Conservation (phyloP, 345 rosid genomes). For the Salix udensis region DNA sequence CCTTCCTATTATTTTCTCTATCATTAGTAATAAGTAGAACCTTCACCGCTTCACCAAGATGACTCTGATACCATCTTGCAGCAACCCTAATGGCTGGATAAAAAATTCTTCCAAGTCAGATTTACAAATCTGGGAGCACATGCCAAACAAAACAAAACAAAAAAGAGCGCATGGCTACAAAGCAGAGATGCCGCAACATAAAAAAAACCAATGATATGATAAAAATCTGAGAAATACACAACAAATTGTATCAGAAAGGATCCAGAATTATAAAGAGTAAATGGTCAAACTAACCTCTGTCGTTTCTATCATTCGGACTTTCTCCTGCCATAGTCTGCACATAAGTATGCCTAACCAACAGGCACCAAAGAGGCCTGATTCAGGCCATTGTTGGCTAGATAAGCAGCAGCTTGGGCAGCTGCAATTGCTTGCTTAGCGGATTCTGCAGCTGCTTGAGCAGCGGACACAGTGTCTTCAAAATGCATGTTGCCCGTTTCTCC, state of each 20-base stretch:
- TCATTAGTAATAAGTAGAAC: conserved; percentile 88
- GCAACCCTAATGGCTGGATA: conserved; percentile 87
- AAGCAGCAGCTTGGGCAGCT: conserved; percentile 88
- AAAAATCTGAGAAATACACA: not conserved
- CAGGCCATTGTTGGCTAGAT: conserved; percentile 47
- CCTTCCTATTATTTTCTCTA: conserved; percentile 81
- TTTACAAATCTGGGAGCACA: conserved; percentile 1
- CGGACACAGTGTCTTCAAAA: conserved; percentile 61
- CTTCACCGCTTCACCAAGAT: conserved; percentile 60
- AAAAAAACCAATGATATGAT: not conserved
- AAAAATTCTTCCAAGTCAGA: not conserved
- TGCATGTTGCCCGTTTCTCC: conserved; percentile 22
- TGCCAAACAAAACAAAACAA: not conserved
- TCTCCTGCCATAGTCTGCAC: conserved; percentile 78
- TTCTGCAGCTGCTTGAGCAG: conserved; percentile 81
- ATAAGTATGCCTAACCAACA: conserved; percentile 70
- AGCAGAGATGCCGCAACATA: conserved; percentile 1
- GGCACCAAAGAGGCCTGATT: conserved; percentile 23
- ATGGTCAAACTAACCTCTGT: conserved; percentile 58
- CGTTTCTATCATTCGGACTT: conserved; percentile 83
- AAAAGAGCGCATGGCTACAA: not conserved
- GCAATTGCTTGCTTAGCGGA: conserved; percentile 80
- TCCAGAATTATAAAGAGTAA: not conserved
- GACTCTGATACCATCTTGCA: conserved; percentile 81
- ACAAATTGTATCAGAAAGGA: not conserved